Evolutionary conservation across 2,329 filamentous ascomycete genomes (phyloP).

Genomic region (Fusarium cyanostomum): DNA sequence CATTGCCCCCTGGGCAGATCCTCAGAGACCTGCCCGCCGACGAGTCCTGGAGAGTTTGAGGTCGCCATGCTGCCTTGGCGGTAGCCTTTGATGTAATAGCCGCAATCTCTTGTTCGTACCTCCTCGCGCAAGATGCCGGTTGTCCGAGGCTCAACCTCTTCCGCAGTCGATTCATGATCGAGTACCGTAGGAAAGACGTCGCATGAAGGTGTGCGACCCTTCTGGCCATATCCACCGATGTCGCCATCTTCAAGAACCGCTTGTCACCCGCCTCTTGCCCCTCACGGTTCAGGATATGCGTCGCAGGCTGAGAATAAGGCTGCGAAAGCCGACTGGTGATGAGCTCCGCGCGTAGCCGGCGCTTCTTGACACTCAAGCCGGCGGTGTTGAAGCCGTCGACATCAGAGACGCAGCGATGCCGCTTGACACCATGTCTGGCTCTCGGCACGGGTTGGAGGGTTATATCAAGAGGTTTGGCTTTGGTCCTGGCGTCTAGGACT

Average conservation of each 20-base stretch:
- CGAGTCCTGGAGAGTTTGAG: conserved; percentile 33
- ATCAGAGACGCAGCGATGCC: conserved; percentile 63
- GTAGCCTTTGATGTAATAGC: conserved; percentile 34
- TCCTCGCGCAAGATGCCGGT: conserved; percentile 45
- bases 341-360: conserved; percentile 68
- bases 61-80: conserved; percentile 34
- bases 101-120: conserved; percentile 41
- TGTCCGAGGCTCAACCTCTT: conserved; percentile 51
- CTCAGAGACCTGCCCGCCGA: conserved; percentile 34
- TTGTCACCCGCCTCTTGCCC: conserved; percentile 55
- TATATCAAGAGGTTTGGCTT: conserved; percentile 22
- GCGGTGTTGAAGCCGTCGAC: conserved; percentile 67
- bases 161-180: conserved; percentile 70
- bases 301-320: conserved; percentile 74
- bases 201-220: conserved; percentile 57
- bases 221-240: conserved; percentile 50
- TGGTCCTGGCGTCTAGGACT: background rate
- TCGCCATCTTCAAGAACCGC: conserved; percentile 60
- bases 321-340: conserved; percentile 76
- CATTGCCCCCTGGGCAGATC: conserved; percentile 16
- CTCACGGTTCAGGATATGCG: conserved; percentile 73
- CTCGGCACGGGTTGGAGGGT: background rate
- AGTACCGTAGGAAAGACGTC: conserved; percentile 68
- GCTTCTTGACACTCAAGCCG: conserved; percentile 69
- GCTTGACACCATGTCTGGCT: conserved; percentile 52